These are phyloP conservation scores for Cryphonectria parasitica DNA, from an alignment of 2,329 filamentous ascomycete species.

Conservation along the genomic window DNA sequence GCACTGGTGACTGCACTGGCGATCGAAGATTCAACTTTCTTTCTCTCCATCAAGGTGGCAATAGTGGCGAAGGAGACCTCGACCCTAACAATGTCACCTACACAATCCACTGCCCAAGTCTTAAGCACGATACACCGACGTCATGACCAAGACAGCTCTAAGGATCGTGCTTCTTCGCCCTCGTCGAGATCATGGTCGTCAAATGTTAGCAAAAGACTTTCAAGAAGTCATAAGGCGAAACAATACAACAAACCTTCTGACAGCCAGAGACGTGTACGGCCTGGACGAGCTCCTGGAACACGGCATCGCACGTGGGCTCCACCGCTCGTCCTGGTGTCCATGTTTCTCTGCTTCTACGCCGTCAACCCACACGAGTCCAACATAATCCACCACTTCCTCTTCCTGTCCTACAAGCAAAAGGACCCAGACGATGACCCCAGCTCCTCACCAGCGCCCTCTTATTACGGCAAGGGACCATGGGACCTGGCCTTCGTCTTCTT, in stretches of 20 bases:
- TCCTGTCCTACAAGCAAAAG: conserved; percentile 83
- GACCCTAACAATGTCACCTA: neutral
- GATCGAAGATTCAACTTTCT: neutral
- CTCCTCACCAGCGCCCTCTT: conserved; percentile 53
- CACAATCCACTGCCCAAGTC: neutral
- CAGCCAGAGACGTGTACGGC: neutral
- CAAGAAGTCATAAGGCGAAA: neutral
- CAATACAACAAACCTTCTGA: neutral
- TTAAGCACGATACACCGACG: neutral
- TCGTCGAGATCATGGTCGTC: neutral
- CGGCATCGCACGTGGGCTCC: conserved; percentile 2
- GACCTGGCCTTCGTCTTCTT: conserved; percentile 88
- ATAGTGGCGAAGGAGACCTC: neutral
- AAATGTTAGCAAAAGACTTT: neutral
- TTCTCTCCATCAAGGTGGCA: neutral
- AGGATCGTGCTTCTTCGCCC: neutral
- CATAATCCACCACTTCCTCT: conserved; percentile 43
- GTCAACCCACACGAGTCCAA: neutral
- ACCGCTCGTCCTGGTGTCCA: neutral
- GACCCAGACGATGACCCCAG: conserved; percentile 44
- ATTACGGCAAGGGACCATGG: conserved; percentile 82
- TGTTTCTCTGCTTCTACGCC: neutral
- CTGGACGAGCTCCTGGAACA: neutral
- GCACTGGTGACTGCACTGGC: neutral
- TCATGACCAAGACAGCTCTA: neutral